Percentiles rank a stretch among this genome's conserved stretches.
Conservation (phyloP, 2,329 filamentous ascomycete species). For the Plectosphaerella cucumerina region DNA sequence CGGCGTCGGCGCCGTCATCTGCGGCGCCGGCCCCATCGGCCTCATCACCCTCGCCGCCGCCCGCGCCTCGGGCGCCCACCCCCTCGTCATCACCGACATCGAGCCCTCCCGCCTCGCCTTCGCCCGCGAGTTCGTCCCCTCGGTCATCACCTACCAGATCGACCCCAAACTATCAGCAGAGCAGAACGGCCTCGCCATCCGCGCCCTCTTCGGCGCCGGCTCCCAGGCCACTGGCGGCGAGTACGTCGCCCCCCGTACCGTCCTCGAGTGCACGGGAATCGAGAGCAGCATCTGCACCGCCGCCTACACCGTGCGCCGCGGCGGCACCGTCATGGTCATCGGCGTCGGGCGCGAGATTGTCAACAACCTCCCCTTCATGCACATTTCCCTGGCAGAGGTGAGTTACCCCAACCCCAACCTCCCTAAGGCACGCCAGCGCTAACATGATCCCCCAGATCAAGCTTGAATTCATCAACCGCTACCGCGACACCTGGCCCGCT, state of each 20-base stretch:
- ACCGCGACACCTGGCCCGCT: conserved; percentile 65
- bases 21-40: conserved; percentile 61
- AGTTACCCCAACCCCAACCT: conserved; percentile 5
- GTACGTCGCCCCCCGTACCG: conserved; percentile 52
- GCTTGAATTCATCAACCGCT: conserved; percentile 67
- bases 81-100: conserved; percentile 60
- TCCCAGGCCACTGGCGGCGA: conserved; percentile 24
- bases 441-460: conserved; percentile 45
- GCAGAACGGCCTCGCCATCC: conserved; percentile 47
- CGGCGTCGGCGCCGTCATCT: conserved; percentile 52
- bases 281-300: conserved; percentile 60
- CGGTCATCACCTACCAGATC: conserved; percentile 49
- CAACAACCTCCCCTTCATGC: conserved; percentile 66
- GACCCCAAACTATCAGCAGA: conserved; percentile 37
- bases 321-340: conserved; percentile 59
- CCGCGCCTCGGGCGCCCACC: conserved; percentile 58
- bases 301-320: conserved; percentile 50
- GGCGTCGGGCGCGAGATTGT: conserved; percentile 58
- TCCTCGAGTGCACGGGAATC: conserved; percentile 63
- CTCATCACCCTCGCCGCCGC: conserved; percentile 54
- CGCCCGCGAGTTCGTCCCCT: conserved; percentile 52
- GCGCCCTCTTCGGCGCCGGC: conserved; percentile 46
- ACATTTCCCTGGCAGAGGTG: conserved; percentile 57
- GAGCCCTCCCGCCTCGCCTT: conserved; percentile 52
- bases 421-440: background rate